Percentiles rank a stretch among this genome's conserved stretches.
These are phyloP conservation scores for Herpotrichia juniperi DNA, from an alignment of 2,329 filamentous ascomycete genomes.

Conservation along the genomic window DNA sequence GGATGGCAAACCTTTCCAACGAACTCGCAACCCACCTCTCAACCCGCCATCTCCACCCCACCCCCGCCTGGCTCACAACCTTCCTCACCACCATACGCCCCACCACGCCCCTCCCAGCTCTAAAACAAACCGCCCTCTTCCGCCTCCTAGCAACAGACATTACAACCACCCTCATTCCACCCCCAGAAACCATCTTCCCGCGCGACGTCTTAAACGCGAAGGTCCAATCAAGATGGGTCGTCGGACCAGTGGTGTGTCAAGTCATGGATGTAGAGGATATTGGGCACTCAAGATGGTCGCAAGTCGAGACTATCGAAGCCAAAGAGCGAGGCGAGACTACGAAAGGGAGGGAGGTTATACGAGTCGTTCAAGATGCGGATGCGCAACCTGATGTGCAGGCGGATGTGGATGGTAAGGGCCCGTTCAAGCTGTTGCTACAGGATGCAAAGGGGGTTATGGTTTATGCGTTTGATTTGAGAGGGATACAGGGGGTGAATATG, in stretches of 20 bases:
- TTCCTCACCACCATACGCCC: constrained; percentile 64
- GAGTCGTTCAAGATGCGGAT: constrained; percentile 63
- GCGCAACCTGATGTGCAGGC: constrained; percentile 28
- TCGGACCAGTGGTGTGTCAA: constrained; percentile 74
- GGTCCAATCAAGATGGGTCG: constrained; percentile 62
- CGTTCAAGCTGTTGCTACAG: constrained; percentile 83
- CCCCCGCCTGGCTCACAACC: constrained; percentile 65
- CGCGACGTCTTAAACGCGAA: constrained; percentile 61
- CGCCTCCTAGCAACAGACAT: constrained; percentile 82
- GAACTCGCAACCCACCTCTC: constrained; percentile 61
- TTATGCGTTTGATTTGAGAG: constrained; percentile 74
- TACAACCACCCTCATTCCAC: constrained; percentile 60
- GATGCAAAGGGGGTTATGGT: constrained; percentile 71
- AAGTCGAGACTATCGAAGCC: constrained; percentile 81
- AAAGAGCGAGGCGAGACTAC: constrained; percentile 74
- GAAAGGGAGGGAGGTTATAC: constrained; percentile 80
- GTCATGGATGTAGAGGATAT: constrained; percentile 88
- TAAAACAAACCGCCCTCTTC: constrained; percentile 80
- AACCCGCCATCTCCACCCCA: constrained; percentile 62
- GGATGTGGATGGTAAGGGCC: constrained; percentile 56
- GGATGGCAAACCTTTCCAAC: constrained; percentile 33
- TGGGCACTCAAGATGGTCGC: constrained; percentile 78
- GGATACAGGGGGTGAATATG: constrained; percentile 69
- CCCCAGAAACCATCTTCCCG: constrained; percentile 60
- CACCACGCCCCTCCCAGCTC: constrained; percentile 68